phyloP scores from a whole-genome alignment of 805 yeast genomes.

The Naumovozyma baii region DNA sequence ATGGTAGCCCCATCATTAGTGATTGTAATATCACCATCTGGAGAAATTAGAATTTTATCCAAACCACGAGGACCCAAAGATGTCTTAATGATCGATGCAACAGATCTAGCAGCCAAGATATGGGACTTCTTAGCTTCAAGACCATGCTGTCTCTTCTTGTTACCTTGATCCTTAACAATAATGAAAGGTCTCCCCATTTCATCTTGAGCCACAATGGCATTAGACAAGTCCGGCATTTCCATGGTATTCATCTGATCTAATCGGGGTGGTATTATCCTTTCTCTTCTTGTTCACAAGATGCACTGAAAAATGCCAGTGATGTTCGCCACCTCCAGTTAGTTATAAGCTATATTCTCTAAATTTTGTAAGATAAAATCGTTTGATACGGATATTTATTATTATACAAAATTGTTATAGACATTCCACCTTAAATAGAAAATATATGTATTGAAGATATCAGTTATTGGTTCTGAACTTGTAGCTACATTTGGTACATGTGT shows the following conservation, averaged over 20 bases:
- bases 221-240: constrained; percentile 83
- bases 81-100: constrained; percentile 82
- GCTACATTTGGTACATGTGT: constrained; percentile 89
- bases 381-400: constrained; percentile 1
- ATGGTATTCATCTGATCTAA: constrained; percentile 18
- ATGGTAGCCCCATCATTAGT: constrained; percentile 99
- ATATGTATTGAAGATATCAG: constrained; percentile 25
- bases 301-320: background rate
- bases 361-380: too few species aligned
- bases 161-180: constrained; percentile 81
- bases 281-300: background rate
- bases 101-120: constrained; percentile 89
- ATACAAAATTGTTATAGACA: too few species aligned
- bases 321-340: background rate
- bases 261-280: background rate
- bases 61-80: constrained; percentile 97
- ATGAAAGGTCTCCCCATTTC: constrained; percentile 99
- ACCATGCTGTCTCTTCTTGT: constrained; percentile 59
- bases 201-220: constrained; percentile 97
- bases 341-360: too few species aligned
- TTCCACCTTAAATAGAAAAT: too few species aligned
- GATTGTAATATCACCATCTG: constrained; percentile 95
- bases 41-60: constrained; percentile 88
- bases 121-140: constrained; percentile 76
- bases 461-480: constrained; percentile 92